Conservation (phyloP, 495 filamentous ascomycete genomes). For the Copromyces sp. region DNA sequence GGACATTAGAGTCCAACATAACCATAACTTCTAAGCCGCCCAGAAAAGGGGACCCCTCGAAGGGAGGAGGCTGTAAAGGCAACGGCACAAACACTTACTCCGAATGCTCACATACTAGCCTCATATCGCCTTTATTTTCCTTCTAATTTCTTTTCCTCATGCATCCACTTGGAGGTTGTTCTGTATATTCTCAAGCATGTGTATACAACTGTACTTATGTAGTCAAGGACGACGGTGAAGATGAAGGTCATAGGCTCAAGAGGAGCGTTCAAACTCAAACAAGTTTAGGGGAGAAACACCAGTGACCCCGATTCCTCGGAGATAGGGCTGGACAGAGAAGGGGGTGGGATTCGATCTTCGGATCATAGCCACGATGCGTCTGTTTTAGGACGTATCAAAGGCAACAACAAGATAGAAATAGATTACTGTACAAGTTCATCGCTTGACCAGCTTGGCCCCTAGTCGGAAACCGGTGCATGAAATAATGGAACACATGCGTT, state of each 20-base stretch:
- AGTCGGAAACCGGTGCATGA: not conserved
- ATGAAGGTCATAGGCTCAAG: not conserved
- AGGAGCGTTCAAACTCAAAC: not conserved
- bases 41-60: not conserved
- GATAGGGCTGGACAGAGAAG: not conserved
- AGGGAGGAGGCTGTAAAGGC: not conserved
- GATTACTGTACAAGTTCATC: not conserved
- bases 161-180: not conserved
- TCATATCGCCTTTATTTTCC: not conserved
- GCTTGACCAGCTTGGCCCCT: not conserved
- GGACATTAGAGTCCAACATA: not conserved
- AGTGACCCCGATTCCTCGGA: not conserved
- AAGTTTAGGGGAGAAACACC: not conserved
- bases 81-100: not conserved
- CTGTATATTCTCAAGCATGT: not conserved
- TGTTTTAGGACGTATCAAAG: not conserved
- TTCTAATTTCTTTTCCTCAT: not conserved
- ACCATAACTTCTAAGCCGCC: not conserved
- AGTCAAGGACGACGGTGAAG: not conserved
- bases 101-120: not conserved
- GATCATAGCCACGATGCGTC: not conserved
- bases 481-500: not conserved
- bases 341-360: not conserved
- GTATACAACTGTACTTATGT: not conserved
- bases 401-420: not conserved